Evolutionary conservation across 306 rosid species (phyloP).

Genomic region (Quercus gilva): DNA sequence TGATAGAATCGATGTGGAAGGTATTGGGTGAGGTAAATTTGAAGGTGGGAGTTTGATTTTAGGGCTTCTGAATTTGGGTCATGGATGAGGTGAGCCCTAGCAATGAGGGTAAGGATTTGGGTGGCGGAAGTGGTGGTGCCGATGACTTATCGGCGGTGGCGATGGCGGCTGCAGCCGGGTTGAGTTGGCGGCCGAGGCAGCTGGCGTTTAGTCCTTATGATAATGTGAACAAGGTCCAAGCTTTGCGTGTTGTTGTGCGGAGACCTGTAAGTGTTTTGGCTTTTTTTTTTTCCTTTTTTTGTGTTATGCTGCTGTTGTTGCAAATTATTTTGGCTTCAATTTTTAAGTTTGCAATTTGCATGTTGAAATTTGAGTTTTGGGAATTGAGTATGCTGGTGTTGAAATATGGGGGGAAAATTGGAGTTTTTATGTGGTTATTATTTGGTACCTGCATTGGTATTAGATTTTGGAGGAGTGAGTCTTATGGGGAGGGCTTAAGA

Average conservation of each 20-base stretch:
- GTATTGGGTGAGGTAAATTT: conserved; percentile 40
- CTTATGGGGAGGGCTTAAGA: not conserved
- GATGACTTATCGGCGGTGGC: conserved; percentile 25
- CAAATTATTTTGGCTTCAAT: conserved; percentile 5
- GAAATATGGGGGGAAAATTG: not conserved
- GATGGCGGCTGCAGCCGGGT: conserved; percentile 14
- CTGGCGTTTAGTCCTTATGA: conserved; percentile 60
- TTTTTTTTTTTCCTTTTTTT: too few species aligned
- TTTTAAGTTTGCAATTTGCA: not conserved
- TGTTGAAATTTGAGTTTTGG: not conserved
- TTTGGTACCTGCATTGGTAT: not conserved
- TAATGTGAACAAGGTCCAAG: conserved; percentile 39
- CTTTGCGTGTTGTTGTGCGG: conserved; percentile 53
- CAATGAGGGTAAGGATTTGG: conserved; percentile 43
- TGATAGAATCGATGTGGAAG: conserved; percentile 23
- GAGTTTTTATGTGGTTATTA: not conserved
- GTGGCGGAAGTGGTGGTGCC: conserved; percentile 21
- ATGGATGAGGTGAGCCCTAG: conserved; percentile 71
- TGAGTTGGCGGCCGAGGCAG: conserved; percentile 56
- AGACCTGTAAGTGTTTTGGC: conserved; percentile 57
- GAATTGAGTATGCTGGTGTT: not conserved
- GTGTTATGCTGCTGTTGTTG: not conserved
- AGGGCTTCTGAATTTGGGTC: conserved; percentile 40
- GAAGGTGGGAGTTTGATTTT: conserved; percentile 47
- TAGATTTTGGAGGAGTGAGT: not conserved